Percentiles rank a stretch among this genome's conserved stretches.
Evolutionary conservation across 2,329 filamentous ascomycete species (phyloP).

Genomic region (Hymenoscyphus occultus): DNA sequence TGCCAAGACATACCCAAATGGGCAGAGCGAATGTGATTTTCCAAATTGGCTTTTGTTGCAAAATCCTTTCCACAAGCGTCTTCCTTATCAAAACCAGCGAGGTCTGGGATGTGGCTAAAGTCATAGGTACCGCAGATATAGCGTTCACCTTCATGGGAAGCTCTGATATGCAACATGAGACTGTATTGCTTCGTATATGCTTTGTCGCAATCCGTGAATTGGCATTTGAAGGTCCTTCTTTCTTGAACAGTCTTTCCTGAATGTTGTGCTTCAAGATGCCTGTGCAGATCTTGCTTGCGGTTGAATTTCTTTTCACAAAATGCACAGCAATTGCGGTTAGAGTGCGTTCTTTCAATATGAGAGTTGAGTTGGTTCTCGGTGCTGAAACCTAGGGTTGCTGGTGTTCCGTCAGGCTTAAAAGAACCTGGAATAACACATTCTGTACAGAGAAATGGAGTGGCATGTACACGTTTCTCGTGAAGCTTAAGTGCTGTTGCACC

Average conservation of each 20-base stretch:
- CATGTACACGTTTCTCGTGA: slow-evolving; percentile 70
- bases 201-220: slow-evolving; percentile 65
- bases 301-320: slow-evolving; percentile 70
- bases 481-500: slow-evolving; percentile 67
- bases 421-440: slow-evolving; percentile 54
- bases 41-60: slow-evolving; percentile 71
- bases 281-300: slow-evolving; percentile 64
- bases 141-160: slow-evolving; percentile 70
- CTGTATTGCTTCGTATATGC: slow-evolving; percentile 83
- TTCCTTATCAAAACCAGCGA: slow-evolving; percentile 61
- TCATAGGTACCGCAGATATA: slow-evolving; percentile 77
- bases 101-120: slow-evolving; percentile 52
- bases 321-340: slow-evolving; percentile 56
- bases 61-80: slow-evolving; percentile 75
- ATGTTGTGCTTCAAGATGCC: slow-evolving; percentile 77
- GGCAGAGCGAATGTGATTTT: slow-evolving; percentile 79
- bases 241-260: slow-evolving; percentile 59
- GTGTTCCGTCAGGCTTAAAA: slow-evolving; percentile 39
- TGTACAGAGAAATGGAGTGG: slow-evolving; percentile 71
- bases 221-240: slow-evolving; percentile 64
- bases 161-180: slow-evolving; percentile 73
- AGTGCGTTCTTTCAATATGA: slow-evolving; percentile 71
- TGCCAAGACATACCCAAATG: slow-evolving; percentile 57
- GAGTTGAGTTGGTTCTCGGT: slow-evolving; percentile 68
- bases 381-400: slow-evolving; percentile 58